Conservation (phyloP, 2,329 filamentous ascomycete species). For the Aureobasidium lini region DNA sequence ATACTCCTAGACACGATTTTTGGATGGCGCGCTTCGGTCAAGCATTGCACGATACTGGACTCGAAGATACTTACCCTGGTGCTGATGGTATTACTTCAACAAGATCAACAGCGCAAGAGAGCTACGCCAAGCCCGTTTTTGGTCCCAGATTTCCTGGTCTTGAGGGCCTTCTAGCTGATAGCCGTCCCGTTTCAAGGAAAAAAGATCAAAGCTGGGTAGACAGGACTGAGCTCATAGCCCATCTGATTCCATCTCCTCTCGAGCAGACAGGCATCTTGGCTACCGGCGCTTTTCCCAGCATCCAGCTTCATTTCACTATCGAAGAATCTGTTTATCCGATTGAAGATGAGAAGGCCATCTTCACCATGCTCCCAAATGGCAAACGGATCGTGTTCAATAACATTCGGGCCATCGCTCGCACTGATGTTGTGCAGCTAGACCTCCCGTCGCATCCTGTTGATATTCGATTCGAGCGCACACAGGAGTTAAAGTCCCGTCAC, state of each 20-base stretch:
- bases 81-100: background rate
- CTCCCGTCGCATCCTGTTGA: constrained; percentile 14
- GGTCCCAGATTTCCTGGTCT: background rate
- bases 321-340: background rate
- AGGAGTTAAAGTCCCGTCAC: background rate
- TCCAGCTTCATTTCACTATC: constrained; percentile 9
- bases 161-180: background rate
- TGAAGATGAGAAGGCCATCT: background rate
- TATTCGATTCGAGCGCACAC: constrained; percentile 5
- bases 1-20: too few relatives aligned
- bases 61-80: background rate
- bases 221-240: background rate
- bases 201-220: background rate
- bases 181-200: background rate
- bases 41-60: background rate
- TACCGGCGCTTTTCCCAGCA: background rate
- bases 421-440: background rate
- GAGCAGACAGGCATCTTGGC: background rate
- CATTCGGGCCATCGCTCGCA: constrained; percentile 1
- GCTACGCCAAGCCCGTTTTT: background rate
- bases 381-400: background rate
- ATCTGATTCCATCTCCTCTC: constrained; percentile 13
- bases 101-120: background rate
- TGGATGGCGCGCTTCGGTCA: background rate
- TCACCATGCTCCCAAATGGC: background rate